These are phyloP conservation scores for Perilla frutescens DNA, from an alignment of 257 asterid species.

Conservation along the genomic window DNA sequence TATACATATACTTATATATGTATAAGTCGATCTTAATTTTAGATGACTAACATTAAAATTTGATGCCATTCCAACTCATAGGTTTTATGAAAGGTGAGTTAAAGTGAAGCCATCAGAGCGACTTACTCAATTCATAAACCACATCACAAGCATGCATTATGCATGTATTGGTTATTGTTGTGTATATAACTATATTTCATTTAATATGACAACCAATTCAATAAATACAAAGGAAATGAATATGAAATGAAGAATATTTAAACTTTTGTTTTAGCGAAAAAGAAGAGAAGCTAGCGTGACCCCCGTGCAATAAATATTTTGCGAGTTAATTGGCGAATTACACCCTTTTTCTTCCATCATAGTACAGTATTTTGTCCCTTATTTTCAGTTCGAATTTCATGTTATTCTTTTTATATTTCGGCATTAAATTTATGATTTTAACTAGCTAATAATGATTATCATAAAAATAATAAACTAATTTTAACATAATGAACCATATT, in stretches of 20 bases:
- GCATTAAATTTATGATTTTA: no score
- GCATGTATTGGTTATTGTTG: background rate
- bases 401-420: background rate
- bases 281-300: background rate
- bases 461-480: no score
- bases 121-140: background rate
- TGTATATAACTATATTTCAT: background rate
- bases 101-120: no score
- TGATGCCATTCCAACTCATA: no score
- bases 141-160: background rate
- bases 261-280: background rate
- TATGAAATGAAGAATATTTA: background rate
- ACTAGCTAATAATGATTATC: no score
- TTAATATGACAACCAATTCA: background rate
- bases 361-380: background rate
- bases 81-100: no score
- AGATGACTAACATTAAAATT: no score
- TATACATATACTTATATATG: no score
- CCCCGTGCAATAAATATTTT: conserved; percentile 22
- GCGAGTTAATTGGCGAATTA: no score
- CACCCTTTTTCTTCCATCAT: background rate
- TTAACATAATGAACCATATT: no score
- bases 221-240: background rate
- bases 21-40: no score
- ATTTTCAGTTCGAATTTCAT: background rate